Percentiles rank a stretch among this genome's conserved stretches.
phyloP scores from a whole-genome alignment of 352 stramenopile genomes.

The Globisporangium cederbergense region DNA sequence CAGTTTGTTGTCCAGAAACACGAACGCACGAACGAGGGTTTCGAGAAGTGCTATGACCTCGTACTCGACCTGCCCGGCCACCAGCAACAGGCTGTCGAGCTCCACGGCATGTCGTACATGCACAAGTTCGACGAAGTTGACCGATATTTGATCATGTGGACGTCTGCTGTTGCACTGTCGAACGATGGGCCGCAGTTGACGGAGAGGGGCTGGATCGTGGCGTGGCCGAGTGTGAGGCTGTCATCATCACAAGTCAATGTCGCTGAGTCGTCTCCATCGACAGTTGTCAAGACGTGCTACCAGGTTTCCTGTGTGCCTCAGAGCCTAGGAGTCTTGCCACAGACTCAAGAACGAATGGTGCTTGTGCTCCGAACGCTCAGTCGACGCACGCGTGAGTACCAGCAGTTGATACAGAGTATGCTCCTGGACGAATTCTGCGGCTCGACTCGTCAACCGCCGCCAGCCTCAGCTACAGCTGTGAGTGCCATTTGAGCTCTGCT shows the following conservation, averaged over 20 bases:
- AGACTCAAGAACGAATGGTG: neutral
- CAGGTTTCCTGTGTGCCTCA: slow-evolving; percentile 4
- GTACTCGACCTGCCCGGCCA: neutral
- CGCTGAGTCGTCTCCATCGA: neutral
- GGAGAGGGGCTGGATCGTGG: slow-evolving; percentile 10
- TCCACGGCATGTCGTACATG: slow-evolving; percentile 13
- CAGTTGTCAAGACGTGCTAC: slow-evolving; percentile 12
- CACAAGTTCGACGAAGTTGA: slow-evolving; percentile 11
- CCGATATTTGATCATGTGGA: slow-evolving; percentile 10
- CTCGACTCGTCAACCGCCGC: neutral
- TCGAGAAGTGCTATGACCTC: slow-evolving; percentile 3
- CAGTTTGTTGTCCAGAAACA: neutral
- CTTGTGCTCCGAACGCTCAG: slow-evolving; percentile 10
- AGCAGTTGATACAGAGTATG: slow-evolving; percentile 8
- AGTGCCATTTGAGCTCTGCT: too few relatives aligned
- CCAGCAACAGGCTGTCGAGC: neutral
- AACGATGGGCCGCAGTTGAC: neutral
- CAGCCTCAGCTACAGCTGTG: too few relatives aligned
- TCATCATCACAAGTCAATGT: neutral
- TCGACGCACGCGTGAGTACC: slow-evolving; percentile 2
- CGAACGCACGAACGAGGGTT: neutral
- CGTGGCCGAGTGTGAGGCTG: neutral
- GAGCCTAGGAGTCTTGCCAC: neutral
- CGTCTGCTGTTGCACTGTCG: neutral
- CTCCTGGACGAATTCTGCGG: slow-evolving; percentile 9